A percentile compares a stretch with the other conserved stretches of the same genome.
Conservation (phyloP, 2,329 filamentous ascomycete species). For the Xylaria digitata region DNA sequence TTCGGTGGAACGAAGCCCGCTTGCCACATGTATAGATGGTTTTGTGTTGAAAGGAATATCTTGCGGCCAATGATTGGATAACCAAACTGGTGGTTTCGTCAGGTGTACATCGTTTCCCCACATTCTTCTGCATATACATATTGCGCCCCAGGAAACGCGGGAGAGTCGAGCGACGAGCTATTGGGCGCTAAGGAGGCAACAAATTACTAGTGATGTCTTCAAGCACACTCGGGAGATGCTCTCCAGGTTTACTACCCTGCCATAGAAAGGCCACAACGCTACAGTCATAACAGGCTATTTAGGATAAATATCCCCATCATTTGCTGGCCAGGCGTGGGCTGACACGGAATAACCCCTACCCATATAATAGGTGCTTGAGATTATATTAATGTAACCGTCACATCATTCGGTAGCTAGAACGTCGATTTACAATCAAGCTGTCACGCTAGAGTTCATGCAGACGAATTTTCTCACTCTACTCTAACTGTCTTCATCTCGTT, state of each 20-base stretch:
- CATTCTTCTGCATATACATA: constrained; percentile 29
- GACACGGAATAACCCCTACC: neutral
- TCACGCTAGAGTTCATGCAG: neutral
- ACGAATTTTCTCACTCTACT: neutral
- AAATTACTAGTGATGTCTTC: constrained; percentile 15
- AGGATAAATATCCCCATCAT: constrained; percentile 36
- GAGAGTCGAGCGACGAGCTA: neutral
- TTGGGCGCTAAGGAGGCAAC: constrained; percentile 11
- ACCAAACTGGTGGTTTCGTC: constrained; percentile 21
- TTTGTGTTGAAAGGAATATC: neutral
- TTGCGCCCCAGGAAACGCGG: constrained; percentile 22
- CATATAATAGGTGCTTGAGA: neutral
- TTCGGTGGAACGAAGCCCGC: constrained; percentile 28
- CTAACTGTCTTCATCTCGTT: too few species aligned
- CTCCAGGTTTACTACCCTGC: constrained; percentile 30
- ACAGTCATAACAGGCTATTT: constrained; percentile 44
- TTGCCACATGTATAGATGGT: constrained; percentile 23
- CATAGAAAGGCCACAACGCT: constrained; percentile 29
- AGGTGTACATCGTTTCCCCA: constrained; percentile 36
- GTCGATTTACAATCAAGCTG: neutral
- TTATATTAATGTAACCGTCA: neutral
- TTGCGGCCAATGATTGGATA: constrained; percentile 15
- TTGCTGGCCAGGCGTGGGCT: neutral
- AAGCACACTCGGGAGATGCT: constrained; percentile 20
- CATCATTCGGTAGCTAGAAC: neutral